phyloP scores from a whole-genome alignment of 257 asterid genomes.

The Ilex aquifolium region DNA sequence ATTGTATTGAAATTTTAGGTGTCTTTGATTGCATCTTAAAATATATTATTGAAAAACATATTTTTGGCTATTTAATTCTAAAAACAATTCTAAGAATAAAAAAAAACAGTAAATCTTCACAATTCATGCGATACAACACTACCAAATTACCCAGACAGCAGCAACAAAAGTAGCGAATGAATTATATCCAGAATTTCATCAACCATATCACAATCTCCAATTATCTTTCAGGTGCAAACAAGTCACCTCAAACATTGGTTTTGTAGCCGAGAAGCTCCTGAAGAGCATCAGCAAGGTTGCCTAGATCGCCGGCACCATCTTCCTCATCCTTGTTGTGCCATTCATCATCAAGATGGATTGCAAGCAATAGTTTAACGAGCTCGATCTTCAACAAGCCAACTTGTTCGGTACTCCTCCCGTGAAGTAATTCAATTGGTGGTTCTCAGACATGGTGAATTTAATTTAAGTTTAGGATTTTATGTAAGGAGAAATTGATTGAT shows the following conservation, averaged over 20 bases:
- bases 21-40: no score
- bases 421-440: slow-evolving; percentile 5
- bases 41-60: no score
- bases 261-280: slow-evolving; percentile 55
- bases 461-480: no score
- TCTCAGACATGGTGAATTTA: no score
- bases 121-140: neutral
- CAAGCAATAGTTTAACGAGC: slow-evolving; percentile 66
- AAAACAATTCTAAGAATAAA: no score
- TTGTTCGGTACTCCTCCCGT: slow-evolving; percentile 51
- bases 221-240: slow-evolving; percentile 61
- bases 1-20: no score
- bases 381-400: slow-evolving; percentile 78
- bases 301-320: slow-evolving; percentile 73
- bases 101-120: no score
- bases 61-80: no score
- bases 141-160: neutral
- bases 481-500: no score
- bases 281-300: slow-evolving; percentile 88
- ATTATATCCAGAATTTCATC: slow-evolving; percentile 19
- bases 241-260: slow-evolving; percentile 53
- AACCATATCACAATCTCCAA: slow-evolving; percentile 48
- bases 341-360: slow-evolving; percentile 85
- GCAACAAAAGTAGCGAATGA: slow-evolving; percentile 11
- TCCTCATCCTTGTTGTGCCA: slow-evolving; percentile 67